Evolutionary conservation across 768 basidiomycete genomes (phyloP), one percentile per base, ranked within the genome.

Genomic region (Mycena haematopus): DNA sequence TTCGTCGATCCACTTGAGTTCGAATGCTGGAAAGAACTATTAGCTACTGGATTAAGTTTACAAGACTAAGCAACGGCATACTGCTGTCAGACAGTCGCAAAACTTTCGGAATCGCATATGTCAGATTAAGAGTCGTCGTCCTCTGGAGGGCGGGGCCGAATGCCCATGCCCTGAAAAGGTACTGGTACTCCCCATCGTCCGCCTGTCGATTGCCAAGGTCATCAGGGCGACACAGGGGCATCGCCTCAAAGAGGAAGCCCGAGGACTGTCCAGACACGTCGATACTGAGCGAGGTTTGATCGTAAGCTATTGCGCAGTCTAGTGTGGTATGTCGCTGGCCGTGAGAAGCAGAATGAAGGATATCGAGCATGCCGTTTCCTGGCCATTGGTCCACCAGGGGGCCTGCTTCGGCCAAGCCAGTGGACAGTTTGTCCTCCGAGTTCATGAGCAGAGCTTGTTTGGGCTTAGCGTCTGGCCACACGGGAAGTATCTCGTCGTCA

Each of bases 151-250:
- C 78, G 10, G 75, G 74, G 1, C 80, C 80, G 10, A 78, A 55
- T 61, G 78, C 76, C 79, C 79, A 81, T 1, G 77, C 62, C 13
- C 67, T 60, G 4, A 78, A 70, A 1, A 78, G 78, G 62, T 79
- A 78, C 40, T 61, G 33, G 64, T 63, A 40, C 61, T 46, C 31
- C 60, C 59, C 31, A 45, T 54, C 57, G 59, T 63, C 36, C 22
- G 31, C 56, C 44, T 21, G 47, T 64, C 59, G 31, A 58, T 49
- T n/a, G 31, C 58, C 38, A 56, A 21, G 25, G 44, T 24, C 71
- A 45, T 78, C 75, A 13, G 56, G 56, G 65, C 76, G 79, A 56
- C 75, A 78, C 40, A 79, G 54, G 8, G 79, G 56, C 67, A 75
- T 66, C 21, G 63, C 66, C 50, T 79, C 78, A 58, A 77, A 79